phyloP scores from a whole-genome alignment of 2,329 filamentous ascomycete species.

The Calonectria pauciramosa region DNA sequence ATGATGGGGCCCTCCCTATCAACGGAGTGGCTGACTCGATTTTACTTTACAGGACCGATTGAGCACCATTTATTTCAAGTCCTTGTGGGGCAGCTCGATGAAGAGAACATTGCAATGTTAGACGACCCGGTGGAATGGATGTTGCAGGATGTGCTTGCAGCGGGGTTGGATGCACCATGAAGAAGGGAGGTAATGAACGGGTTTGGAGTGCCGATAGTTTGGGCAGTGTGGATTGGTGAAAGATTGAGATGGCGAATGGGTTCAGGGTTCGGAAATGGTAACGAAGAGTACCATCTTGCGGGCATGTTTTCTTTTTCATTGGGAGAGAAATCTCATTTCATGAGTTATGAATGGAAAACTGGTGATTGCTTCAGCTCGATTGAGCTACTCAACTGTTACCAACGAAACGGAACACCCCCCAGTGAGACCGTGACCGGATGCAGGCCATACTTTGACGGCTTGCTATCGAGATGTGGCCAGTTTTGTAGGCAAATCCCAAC shows the following conservation, averaged over 20 bases:
- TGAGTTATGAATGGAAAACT: not conserved
- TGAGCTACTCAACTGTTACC: not conserved
- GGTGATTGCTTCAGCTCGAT: not conserved
- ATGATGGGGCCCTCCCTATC: not conserved
- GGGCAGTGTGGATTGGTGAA: not conserved
- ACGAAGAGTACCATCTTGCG: not conserved
- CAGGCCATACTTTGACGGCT: not conserved
- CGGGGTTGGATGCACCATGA: not conserved
- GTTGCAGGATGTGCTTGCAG: not conserved
- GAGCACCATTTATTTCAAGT: not conserved
- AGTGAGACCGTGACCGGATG: not conserved
- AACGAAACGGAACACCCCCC: not conserved
- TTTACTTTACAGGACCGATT: conserved; percentile 2
- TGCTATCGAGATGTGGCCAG: not conserved
- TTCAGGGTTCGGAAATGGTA: not conserved
- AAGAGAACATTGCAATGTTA: not conserved
- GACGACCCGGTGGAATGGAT: conserved; percentile 1
- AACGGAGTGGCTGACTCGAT: conserved; percentile 7
- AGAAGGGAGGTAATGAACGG: not conserved
- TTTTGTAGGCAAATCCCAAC: not conserved
- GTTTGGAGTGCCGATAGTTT: not conserved
- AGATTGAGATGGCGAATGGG: not conserved
- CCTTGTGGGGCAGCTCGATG: not conserved
- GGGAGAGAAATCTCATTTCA: not conserved
- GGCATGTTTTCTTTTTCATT: not conserved